A percentile compares a stretch with the other conserved stretches of the same genome.
These are phyloP conservation scores for Chrysanthemum makinoi DNA, from an alignment of 129 eudicot genomes.

Conservation along the genomic window DNA sequence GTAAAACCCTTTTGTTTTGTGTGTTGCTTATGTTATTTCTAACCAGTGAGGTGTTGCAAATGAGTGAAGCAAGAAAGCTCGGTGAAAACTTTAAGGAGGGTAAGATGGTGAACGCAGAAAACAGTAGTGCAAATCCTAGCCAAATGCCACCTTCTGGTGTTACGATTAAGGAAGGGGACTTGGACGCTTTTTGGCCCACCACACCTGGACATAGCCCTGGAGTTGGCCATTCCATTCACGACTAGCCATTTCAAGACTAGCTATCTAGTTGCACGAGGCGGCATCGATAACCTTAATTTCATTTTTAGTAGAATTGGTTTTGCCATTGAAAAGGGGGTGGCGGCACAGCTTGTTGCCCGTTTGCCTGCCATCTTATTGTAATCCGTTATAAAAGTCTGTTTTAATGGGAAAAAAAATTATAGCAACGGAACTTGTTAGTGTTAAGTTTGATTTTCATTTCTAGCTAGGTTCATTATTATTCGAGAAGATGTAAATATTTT, in stretches of 20 bases:
- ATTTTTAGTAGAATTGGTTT: too few species aligned
- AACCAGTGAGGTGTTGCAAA: slow-evolving; percentile 26
- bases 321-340: too few species aligned
- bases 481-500: slow-evolving; percentile 14
- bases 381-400: too few species aligned
- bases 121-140: slow-evolving; percentile 14
- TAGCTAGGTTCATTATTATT: slow-evolving; percentile 9
- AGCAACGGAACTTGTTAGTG: slow-evolving; percentile 12
- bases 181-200: slow-evolving; percentile 59
- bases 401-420: too few species aligned
- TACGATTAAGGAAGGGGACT: slow-evolving; percentile 26
- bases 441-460: slow-evolving; percentile 4
- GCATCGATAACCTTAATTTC: background rate
- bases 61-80: slow-evolving; percentile 34
- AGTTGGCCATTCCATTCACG: slow-evolving; percentile 57
- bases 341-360: too few species aligned
- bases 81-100: slow-evolving; percentile 23
- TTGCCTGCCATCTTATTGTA: too few species aligned
- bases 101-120: slow-evolving; percentile 18
- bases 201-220: slow-evolving; percentile 79
- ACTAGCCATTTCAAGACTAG: slow-evolving; percentile 16
- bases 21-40: slow-evolving; percentile 22
- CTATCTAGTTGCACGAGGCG: background rate
- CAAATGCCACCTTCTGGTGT: slow-evolving; percentile 17
- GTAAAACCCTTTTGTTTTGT: slow-evolving; percentile 29